Conservation (phyloP, 2,329 filamentous ascomycete genomes). For the Penicillium freii region DNA sequence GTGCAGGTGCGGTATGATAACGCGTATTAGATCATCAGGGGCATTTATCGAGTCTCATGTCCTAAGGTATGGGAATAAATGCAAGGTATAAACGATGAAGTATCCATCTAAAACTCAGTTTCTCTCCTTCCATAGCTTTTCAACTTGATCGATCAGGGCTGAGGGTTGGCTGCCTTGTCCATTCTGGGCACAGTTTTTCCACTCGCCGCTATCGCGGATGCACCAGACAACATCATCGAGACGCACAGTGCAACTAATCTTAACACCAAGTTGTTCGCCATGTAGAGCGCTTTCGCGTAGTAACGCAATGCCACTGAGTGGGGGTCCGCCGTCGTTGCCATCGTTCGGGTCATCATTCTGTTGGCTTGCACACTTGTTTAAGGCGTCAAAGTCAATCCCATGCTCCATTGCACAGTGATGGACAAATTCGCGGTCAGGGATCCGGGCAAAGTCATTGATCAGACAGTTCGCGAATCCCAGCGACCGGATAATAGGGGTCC, state of each 20-base stretch:
- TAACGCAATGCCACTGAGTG: slow-evolving; percentile 48
- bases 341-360: slow-evolving; percentile 67
- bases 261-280: slow-evolving; percentile 60
- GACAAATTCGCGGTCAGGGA: slow-evolving; percentile 75
- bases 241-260: slow-evolving; percentile 73
- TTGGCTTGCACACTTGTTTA: slow-evolving; percentile 78
- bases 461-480: slow-evolving; percentile 94
- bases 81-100: background rate
- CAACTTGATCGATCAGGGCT: slow-evolving; percentile 73
- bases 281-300: slow-evolving; percentile 52
- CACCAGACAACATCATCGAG: slow-evolving; percentile 79
- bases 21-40: background rate
- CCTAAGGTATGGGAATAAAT: background rate
- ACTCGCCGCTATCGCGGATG: slow-evolving; percentile 73
- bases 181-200: slow-evolving; percentile 73
- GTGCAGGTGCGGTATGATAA: background rate
- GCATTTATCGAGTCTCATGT: slow-evolving; percentile 2
- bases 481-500: slow-evolving; percentile 71
- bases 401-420: slow-evolving; percentile 89
- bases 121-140: slow-evolving; percentile 59
- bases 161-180: slow-evolving; percentile 49
- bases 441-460: slow-evolving; percentile 68
- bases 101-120: slow-evolving; percentile 10
- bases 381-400: slow-evolving; percentile 73
- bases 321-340: slow-evolving; percentile 61